Evolutionary conservation across 352 stramenopile species (phyloP).

Genomic region (Phytophthora foliorum): DNA sequence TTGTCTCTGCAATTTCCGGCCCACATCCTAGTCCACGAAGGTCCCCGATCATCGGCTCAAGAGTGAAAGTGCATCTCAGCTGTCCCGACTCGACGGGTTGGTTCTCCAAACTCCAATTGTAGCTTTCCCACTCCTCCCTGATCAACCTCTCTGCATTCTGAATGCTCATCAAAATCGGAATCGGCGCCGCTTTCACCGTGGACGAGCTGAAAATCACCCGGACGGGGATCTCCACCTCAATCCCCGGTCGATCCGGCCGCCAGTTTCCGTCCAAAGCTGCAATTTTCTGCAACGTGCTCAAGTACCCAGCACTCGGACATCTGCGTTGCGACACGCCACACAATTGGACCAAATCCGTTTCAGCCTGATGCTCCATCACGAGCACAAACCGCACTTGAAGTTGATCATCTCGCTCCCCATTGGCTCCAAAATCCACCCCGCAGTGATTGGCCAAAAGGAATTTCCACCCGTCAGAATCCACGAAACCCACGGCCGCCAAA

Average conservation of each 20-base stretch:
- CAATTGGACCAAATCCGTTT: conserved; percentile 19
- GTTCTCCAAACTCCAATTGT: conserved; percentile 31
- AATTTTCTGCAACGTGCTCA: conserved; percentile 22
- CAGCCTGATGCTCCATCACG: conserved; percentile 13
- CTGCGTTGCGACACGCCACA: conserved; percentile 17
- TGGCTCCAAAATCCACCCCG: conserved; percentile 13
- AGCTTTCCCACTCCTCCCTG: conserved; percentile 19
- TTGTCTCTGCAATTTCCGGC: conserved; percentile 19
- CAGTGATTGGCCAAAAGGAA: conserved; percentile 23
- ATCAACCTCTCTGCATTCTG: conserved; percentile 27
- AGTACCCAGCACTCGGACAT: conserved; percentile 2
- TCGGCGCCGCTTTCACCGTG: conserved; percentile 2
- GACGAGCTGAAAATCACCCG: conserved; percentile 19
- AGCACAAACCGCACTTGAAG: conserved; percentile 11
- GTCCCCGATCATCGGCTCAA: conserved; percentile 27
- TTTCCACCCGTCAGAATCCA: conserved; percentile 25
- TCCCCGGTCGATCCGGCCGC: conserved; percentile 1
- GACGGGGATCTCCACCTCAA: conserved; percentile 28
- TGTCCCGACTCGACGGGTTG: conserved; percentile 19
- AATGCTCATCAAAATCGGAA: conserved; percentile 21
- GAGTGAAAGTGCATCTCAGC: conserved; percentile 26
- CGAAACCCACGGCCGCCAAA: conserved; percentile 18
- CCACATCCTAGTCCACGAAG: conserved; percentile 12
- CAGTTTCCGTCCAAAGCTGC: conserved; percentile 2
- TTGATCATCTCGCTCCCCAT: conserved; percentile 3